Evolutionary conservation across 2,329 filamentous ascomycete genomes (phyloP).

Genomic region (Apiospora arundinis): DNA sequence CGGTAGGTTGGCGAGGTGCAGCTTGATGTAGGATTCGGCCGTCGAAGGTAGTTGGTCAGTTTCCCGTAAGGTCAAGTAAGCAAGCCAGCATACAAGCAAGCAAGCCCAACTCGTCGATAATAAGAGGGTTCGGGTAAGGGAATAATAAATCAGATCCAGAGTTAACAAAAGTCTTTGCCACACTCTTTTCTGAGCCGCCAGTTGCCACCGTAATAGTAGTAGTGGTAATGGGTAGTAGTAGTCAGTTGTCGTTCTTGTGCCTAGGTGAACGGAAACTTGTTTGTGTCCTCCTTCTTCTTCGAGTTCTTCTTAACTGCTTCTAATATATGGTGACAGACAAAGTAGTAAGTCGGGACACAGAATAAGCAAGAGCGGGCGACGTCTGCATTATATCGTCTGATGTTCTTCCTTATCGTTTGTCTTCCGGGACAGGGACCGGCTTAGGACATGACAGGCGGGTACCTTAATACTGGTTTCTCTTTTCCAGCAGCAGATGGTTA

Average conservation of each 20-base stretch:
- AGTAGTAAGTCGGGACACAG: slow-evolving; percentile 26
- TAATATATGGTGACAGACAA: slow-evolving; percentile 37
- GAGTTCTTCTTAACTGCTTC: slow-evolving; percentile 39
- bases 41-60: slow-evolving; percentile 6
- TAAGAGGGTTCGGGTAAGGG: slow-evolving; percentile 9
- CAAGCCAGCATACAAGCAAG: slow-evolving; percentile 2
- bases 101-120: slow-evolving; percentile 8
- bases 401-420: slow-evolving; percentile 48
- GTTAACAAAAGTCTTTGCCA: slow-evolving; percentile 3
- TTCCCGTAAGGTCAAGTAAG: neutral
- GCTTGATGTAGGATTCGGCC: slow-evolving; percentile 15
- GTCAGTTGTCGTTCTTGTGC: neutral
- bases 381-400: slow-evolving; percentile 56
- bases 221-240: neutral
- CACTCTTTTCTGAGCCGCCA: slow-evolving; percentile 35
- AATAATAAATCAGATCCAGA: slow-evolving; percentile 6
- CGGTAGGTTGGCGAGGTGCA: slow-evolving; percentile 10
- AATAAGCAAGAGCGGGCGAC: slow-evolving; percentile 43
- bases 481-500: slow-evolving; percentile 50
- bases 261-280: slow-evolving; percentile 18
- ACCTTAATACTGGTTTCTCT: slow-evolving; percentile 45
- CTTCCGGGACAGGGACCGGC: slow-evolving; percentile 40
- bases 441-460: slow-evolving; percentile 46
- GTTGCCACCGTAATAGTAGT: slow-evolving; percentile 37
- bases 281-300: slow-evolving; percentile 33